These are phyloP conservation scores for Dictyostelium citrinum DNA, from an alignment of 78 protist species.

Conservation along the genomic window DNA sequence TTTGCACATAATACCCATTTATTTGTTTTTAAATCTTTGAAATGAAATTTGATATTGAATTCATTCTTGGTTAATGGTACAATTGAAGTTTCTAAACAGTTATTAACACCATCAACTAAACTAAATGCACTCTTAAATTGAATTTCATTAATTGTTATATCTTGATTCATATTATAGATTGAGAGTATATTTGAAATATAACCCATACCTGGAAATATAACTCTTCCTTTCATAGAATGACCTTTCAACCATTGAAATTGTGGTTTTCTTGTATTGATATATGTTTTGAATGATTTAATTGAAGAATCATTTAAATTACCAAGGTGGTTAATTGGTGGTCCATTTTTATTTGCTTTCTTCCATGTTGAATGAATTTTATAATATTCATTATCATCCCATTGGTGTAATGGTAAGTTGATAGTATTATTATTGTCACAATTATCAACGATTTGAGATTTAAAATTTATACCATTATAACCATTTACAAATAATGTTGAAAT, in stretches of 20 bases:
- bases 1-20: background rate
- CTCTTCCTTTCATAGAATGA: background rate
- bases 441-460: background rate
- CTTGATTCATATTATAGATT: background rate
- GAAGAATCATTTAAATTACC: background rate
- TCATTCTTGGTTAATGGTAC: background rate
- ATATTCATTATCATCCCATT: background rate
- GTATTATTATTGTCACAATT: background rate
- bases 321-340: background rate
- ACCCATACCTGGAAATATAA: conserved; percentile 21
- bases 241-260: conserved; percentile 22
- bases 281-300: background rate
- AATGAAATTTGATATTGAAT: background rate
- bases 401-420: background rate
- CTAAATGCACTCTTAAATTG: no score
- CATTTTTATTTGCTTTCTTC: background rate
- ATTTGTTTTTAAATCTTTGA: background rate
- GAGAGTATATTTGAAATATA: background rate
- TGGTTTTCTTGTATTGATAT: background rate
- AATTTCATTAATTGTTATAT: conserved; percentile 1
- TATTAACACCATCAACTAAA: background rate
- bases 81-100: background rate
- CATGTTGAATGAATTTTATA: background rate
- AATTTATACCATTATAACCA: background rate
- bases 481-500: background rate